Percentiles rank a stretch among this genome's conserved stretches.
Conservation (phyloP, 441 rosid species). For the Raphanus hybrid region DNA sequence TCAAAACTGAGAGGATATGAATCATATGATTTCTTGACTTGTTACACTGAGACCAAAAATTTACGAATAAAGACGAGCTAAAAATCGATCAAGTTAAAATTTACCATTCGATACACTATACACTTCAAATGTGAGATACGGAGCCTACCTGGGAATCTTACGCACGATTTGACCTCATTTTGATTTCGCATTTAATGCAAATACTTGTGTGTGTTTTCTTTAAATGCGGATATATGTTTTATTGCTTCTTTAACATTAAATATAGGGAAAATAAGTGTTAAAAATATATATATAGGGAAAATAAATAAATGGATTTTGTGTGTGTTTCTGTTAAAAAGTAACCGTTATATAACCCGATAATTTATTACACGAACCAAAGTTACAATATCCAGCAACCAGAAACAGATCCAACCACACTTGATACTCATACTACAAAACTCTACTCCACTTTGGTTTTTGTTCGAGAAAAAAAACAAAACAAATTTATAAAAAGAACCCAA, state of each 20-base stretch:
- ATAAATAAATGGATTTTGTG: background rate
- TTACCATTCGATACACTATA: conserved; percentile 3
- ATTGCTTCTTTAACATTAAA: background rate
- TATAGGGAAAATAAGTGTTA: background rate
- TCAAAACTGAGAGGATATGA: background rate
- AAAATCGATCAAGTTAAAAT: background rate
- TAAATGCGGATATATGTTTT: background rate
- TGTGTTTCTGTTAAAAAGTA: background rate
- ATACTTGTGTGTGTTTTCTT: background rate
- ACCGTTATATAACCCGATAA: background rate
- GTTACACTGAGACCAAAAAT: conserved; percentile 25
- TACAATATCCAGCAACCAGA: conserved; percentile 17
- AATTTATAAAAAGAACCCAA: conserved; percentile 18
- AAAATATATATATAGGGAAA: background rate
- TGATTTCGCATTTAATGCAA: conserved; percentile 23
- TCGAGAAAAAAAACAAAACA: conserved; percentile 37
- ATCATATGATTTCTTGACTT: conserved; percentile 26
- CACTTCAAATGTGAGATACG: conserved; percentile 10
- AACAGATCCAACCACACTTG: conserved; percentile 19
- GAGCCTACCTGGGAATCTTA: conserved; percentile 27
- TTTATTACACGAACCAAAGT: conserved; percentile 31
- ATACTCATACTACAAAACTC: conserved; percentile 22
- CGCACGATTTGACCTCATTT: conserved; percentile 29
- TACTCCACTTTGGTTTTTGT: conserved; percentile 32
- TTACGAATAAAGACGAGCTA: conserved; percentile 7